Base-by-base conservation (phyloP, 139 green algal species). In the Picochlorum sp. region DNA sequence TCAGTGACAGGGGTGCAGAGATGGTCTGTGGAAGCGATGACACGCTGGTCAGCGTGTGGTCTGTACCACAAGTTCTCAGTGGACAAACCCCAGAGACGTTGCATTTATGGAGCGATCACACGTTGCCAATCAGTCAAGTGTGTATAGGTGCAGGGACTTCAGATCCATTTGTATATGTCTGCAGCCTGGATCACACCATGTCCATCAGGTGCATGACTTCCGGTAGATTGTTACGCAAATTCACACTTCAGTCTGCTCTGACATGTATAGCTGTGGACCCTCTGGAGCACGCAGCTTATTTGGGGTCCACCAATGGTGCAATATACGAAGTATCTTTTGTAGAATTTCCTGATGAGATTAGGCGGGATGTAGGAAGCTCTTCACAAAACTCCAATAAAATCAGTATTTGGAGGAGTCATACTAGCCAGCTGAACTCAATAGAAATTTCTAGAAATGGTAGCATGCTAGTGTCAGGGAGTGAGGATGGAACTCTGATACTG, bases 21-120 rank as follows among this genome's bases (percentile, higher is more conserved):
- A 63, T 97, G 44, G 18, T 97, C 8, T 88, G 70, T 33, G 86
- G 74, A 3, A 77, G 77, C 2, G 82, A 95, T 40, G 89, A 96
- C 67, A 83, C 76, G 0, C 39, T 89, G 24, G 77, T 90, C 10
- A 61, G 67, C 43, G 71, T 73, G 6, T 97, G 89, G 90, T 57
- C 85, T 33, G 54, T 96, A 24, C 55, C 74, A 4, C 76, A 85
- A 31, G 57, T 89, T 32, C 50, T 95, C 57, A 20, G 26, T 14
- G 14, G 16, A 33, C 7, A 29, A n/a, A 53, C 31, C 2, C 55
- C 54, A 22, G 66, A 65, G 55, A 69, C 82, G 2, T 75, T 88
- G 44, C 72, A 86, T 57, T 77, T 79, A 7, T 93, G 85, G 84
- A 84, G 77, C 1, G 81, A 91, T 25, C 89, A 97, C 68, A 91